Percentiles rank a stretch among this genome's conserved stretches.
Conservation (phyloP, 139 green algal species). For the Chlamydomonas urium region DNA sequence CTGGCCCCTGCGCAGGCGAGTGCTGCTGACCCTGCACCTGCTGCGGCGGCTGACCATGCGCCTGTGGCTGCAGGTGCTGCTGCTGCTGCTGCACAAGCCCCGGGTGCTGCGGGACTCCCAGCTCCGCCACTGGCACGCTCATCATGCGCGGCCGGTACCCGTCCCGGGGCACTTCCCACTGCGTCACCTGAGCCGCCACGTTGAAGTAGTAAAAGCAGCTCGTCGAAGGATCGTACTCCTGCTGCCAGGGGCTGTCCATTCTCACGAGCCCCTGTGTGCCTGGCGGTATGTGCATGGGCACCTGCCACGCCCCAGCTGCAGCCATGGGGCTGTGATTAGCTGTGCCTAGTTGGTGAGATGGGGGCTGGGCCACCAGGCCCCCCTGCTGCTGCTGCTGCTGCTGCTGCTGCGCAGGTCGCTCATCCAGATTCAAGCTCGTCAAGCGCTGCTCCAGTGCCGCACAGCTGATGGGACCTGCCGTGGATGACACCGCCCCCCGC, state of each 20-base stretch:
- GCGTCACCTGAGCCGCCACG: neutral
- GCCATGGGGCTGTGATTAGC: neutral
- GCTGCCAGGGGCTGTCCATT: constrained; percentile 3
- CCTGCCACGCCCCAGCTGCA: neutral
- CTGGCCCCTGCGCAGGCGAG: neutral
- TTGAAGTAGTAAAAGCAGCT: constrained; percentile 1
- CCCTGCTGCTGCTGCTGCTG: neutral
- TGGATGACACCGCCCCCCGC: too few relatives aligned
- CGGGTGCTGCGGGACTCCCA: neutral
- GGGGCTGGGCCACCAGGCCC: neutral
- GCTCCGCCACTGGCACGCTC: neutral
- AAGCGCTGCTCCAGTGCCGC: neutral
- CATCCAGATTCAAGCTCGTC: neutral
- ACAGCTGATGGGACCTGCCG: too few relatives aligned
- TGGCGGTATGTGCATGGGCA: neutral
- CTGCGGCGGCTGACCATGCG: neutral
- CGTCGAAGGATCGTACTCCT: neutral
- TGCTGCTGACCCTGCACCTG: neutral
- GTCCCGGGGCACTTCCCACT: neutral
- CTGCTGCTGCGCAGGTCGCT: neutral
- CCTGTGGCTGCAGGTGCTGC: neutral
- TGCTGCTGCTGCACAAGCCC: neutral
- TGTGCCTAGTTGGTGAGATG: neutral
- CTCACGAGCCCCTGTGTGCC: neutral
- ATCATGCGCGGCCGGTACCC: neutral